Base-by-base conservation (phyloP, 2,329 filamentous ascomycete genomes). In the Rhinocladiella mackenziei region DNA sequence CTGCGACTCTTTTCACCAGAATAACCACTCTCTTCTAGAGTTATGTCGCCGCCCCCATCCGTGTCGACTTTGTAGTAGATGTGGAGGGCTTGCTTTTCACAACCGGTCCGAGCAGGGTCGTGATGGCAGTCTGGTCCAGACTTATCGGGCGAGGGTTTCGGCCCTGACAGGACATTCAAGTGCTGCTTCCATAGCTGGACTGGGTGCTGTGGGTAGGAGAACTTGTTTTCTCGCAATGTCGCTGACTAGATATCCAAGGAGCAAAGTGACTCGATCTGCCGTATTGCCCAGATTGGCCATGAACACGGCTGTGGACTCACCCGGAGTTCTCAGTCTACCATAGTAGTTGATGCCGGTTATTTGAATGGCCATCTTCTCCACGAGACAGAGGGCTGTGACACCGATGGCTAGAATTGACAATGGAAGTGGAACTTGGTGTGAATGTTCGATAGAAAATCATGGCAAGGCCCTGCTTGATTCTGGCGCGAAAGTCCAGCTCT, bases 321-420 rank as follows among this genome's bases (percentile, higher is more conserved):
- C 39, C 11, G 33, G 38, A 17, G 11, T 22, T 25, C n/a, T 43
- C 13, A 20, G 13, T 2, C 45, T 52, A 14, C 49, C 41, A 23
- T 52, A 45, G 35, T 49, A 52, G 19, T 39, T 49, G 26, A 52
- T 43, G 15, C 45, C 46, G 35, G 50, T 34, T 38, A 46, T 39
- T 28, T 52, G 49, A 29, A 52, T 49, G 14, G 46, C 26, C 29
- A 52, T 33, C 31, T 49, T 43, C 30, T 52, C 39, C 9, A 49
- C 45, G 18, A 52, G 35, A 18, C 76, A 73, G 30, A 82, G 31
- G 2, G 43, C 48, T 6, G 44, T 37, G 14, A 51, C 44, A 19
- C 43, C 45, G 26, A 46, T 34, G 19, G 49, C n/a, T n/a, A n/a
- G n/a, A n/a, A n/a, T n/a, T n/a, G n/a, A n/a, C n/a, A n/a, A n/a